Evolutionary conservation across 2,329 filamentous ascomycete species (phyloP).

Genomic region (Blumeria graminis): DNA sequence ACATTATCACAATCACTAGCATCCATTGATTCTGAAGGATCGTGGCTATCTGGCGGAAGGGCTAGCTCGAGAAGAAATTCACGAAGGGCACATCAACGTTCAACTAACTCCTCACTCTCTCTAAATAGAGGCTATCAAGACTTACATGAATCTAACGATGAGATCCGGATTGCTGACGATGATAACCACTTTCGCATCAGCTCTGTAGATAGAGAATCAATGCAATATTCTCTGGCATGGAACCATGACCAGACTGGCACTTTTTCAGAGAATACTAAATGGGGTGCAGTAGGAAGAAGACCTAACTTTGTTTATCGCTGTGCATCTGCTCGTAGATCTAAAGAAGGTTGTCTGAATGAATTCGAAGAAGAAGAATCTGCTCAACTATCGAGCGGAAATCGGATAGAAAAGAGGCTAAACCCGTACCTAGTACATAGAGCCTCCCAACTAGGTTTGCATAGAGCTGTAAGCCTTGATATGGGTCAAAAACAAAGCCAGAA

Average conservation of each 20-base stretch:
- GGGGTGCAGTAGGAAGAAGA: conserved; percentile 19
- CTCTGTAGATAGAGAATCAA: conserved; percentile 15
- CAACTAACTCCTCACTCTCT: conserved; percentile 15
- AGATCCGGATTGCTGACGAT: conserved; percentile 39
- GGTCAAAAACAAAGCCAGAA: no score
- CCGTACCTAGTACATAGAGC: no score
- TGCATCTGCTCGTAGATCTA: conserved; percentile 29
- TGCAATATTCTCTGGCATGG: conserved; percentile 21
- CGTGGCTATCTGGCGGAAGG: conserved; percentile 67
- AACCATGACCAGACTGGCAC: conserved; percentile 16
- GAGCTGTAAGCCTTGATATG: no score
- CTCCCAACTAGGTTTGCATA: no score
- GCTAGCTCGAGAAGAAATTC: conserved; percentile 24
- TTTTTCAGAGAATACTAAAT: conserved; percentile 11
- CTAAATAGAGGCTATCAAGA: conserved; percentile 23
- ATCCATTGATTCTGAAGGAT: conserved; percentile 85
- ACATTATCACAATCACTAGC: conserved; percentile 62
- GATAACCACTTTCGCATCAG: conserved; percentile 43
- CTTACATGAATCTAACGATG: conserved; percentile 37
- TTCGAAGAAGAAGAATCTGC: conserved; percentile 3
- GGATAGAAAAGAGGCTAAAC: no score
- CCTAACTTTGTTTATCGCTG: conserved; percentile 39
- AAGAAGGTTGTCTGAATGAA: conserved; percentile 25
- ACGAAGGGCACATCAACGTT: conserved; percentile 16
- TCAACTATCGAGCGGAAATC: no score